A percentile compares a stretch with the other conserved stretches of the same genome.
These are phyloP conservation scores for Cercospora janseana DNA, from an alignment of 2,329 filamentous ascomycete species.

Conservation along the genomic window DNA sequence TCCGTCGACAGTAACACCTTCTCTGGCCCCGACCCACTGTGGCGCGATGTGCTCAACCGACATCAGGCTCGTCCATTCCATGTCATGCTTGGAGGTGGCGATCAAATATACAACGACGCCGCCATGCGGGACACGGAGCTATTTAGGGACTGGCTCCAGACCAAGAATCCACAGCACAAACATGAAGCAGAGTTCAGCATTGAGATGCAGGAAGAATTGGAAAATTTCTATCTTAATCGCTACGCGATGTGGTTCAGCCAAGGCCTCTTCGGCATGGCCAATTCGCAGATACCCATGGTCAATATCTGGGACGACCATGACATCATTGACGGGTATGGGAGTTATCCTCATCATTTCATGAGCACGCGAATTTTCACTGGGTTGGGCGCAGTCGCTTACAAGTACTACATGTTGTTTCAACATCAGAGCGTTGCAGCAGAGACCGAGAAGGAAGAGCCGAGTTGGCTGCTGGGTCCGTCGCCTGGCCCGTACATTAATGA, in stretches of 20 bases:
- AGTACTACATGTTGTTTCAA: constrained; percentile 98
- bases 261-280: constrained; percentile 88
- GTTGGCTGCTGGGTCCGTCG: constrained; percentile 77
- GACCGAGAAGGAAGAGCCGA: constrained; percentile 79
- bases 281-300: constrained; percentile 93
- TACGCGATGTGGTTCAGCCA: constrained; percentile 97
- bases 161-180: constrained; percentile 77
- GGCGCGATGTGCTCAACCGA: constrained; percentile 91
- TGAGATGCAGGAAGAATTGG: constrained; percentile 84
- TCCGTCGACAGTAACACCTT: constrained; percentile 75
- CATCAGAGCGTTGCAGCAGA: constrained; percentile 85
- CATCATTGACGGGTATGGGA: constrained; percentile 73
- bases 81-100: constrained; percentile 95
- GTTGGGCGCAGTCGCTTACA: constrained; percentile 87
- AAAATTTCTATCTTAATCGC: constrained; percentile 80
- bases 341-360: constrained; percentile 91
- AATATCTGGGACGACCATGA: constrained; percentile 96
- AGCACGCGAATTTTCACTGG: constrained; percentile 82
- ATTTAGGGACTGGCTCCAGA: constrained; percentile 81
- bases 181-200: constrained; percentile 72
- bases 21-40: constrained; percentile 91
- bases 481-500: constrained; percentile 91
- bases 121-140: constrained; percentile 71
- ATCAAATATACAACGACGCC: constrained; percentile 93
- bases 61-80: constrained; percentile 93